Conservation (phyloP, 1,284 basidiomycete genomes). For the Trichosporon asahii region DNA sequence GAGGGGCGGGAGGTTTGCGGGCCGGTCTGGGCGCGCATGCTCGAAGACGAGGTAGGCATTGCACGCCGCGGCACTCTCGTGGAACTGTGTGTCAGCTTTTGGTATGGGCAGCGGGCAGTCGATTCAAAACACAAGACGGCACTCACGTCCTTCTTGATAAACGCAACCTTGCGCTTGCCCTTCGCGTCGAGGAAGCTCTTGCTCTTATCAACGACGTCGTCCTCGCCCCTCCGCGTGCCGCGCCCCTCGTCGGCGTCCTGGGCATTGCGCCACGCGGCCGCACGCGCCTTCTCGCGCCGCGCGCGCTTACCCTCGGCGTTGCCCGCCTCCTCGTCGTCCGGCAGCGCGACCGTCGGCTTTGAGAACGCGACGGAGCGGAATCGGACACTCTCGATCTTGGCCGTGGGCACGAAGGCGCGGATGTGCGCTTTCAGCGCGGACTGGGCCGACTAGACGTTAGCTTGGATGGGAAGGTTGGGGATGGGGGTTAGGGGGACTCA, state of each 20-base stretch:
- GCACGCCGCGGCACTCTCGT: slow-evolving; percentile 64
- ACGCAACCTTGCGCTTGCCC: slow-evolving; percentile 92
- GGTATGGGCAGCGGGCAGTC: too few species aligned
- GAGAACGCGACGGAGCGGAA: slow-evolving; percentile 87
- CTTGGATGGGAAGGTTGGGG: neutral
- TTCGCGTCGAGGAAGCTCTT: slow-evolving; percentile 66
- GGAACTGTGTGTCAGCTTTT: slow-evolving; percentile 56
- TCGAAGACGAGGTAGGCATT: slow-evolving; percentile 88
- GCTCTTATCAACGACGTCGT: slow-evolving; percentile 41
- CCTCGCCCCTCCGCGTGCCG: slow-evolving; percentile 48
- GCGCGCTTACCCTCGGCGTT: slow-evolving; percentile 38
- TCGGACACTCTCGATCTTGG: slow-evolving; percentile 80
- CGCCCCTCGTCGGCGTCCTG: slow-evolving; percentile 52
- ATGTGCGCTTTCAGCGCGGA: slow-evolving; percentile 57
- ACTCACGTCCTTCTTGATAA: slow-evolving; percentile 77
- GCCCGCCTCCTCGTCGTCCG: slow-evolving; percentile 42
- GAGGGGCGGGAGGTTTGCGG: slow-evolving; percentile 60
- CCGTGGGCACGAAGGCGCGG: slow-evolving; percentile 62
- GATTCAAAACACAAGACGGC: too few species aligned
- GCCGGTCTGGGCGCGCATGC: slow-evolving; percentile 57
- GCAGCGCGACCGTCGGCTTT: slow-evolving; percentile 60
- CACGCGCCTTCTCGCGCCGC: slow-evolving; percentile 53
- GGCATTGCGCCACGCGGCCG: slow-evolving; percentile 62
- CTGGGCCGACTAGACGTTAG: slow-evolving; percentile 10
- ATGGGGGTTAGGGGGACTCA: slow-evolving; percentile 44